phyloP scores from a whole-genome alignment of 768 basidiomycete genomes.

The Leccinum olivaceopallidum region DNA sequence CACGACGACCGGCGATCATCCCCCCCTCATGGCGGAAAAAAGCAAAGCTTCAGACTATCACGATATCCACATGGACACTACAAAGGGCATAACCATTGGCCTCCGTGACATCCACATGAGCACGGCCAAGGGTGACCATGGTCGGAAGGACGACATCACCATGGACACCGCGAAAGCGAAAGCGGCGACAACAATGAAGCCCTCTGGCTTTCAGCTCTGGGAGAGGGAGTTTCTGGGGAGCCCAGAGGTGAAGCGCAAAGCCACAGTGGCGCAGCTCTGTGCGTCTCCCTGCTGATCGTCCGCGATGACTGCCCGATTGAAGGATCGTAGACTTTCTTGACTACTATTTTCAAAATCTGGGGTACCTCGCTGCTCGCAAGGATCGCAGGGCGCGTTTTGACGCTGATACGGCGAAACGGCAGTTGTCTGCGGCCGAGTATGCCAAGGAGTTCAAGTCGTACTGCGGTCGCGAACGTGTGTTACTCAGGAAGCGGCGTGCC shows the following conservation, averaged over 20 bases:
- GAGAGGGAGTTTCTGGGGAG: slow-evolving; percentile 84
- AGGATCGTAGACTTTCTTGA: slow-evolving; percentile 80
- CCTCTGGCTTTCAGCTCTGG: slow-evolving; percentile 63
- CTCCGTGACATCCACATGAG: slow-evolving; percentile 60
- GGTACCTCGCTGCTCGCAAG: slow-evolving; percentile 85
- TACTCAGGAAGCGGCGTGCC: slow-evolving; percentile 88
- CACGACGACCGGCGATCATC: too few species aligned
- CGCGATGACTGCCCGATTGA: slow-evolving; percentile 14
- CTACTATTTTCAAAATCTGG: slow-evolving; percentile 95
- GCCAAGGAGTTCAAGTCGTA: slow-evolving; percentile 89
- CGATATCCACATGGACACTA: slow-evolving; percentile 81
- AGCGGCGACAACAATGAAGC: slow-evolving; percentile 50
- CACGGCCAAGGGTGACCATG: slow-evolving; percentile 54
- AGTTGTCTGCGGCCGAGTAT: slow-evolving; percentile 54
- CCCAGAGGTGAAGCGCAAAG: slow-evolving; percentile 89
- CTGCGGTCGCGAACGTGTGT: slow-evolving; percentile 88
- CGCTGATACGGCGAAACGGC: slow-evolving; percentile 71
- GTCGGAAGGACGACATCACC: slow-evolving; percentile 53
- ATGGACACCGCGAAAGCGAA: slow-evolving; percentile 53
- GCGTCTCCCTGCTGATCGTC: slow-evolving; percentile 31
- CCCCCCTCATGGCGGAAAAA: slow-evolving; percentile 14
- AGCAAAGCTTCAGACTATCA: slow-evolving; percentile 29
- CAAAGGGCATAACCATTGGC: slow-evolving; percentile 55
- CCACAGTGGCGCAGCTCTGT: slow-evolving; percentile 98
- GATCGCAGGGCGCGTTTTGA: slow-evolving; percentile 84